Conservation (phyloP, 1,284 basidiomycete genomes). For the Chalciporus sp. region DNA sequence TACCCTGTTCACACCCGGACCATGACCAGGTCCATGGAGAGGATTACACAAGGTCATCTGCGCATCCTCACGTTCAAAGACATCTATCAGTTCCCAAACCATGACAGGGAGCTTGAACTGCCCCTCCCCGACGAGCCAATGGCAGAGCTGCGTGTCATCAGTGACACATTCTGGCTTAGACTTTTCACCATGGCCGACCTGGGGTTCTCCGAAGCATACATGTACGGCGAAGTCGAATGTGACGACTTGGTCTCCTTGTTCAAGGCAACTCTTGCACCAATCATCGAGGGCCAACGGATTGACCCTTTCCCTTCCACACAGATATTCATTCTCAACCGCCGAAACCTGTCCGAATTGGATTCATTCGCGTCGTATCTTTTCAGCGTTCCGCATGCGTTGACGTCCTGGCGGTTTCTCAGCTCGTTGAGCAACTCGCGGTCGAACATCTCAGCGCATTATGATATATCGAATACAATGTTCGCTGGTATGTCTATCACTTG, state of each 20-base stretch:
- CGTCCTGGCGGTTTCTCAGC: slow-evolving; percentile 62
- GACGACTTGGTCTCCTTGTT: slow-evolving; percentile 66
- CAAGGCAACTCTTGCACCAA: slow-evolving; percentile 42
- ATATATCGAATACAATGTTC: slow-evolving; percentile 67
- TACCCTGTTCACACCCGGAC: not conserved
- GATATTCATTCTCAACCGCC: slow-evolving; percentile 70
- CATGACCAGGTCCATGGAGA: slow-evolving; percentile 46
- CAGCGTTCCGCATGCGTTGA: slow-evolving; percentile 58
- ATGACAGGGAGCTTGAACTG: slow-evolving; percentile 11
- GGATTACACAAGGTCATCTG: slow-evolving; percentile 51
- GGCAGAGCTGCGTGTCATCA: slow-evolving; percentile 59
- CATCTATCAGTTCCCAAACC: slow-evolving; percentile 49
- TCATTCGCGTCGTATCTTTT: slow-evolving; percentile 54
- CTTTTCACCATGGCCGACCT: slow-evolving; percentile 65
- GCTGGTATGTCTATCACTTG: slow-evolving; percentile 37
- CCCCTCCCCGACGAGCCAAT: slow-evolving; percentile 26
- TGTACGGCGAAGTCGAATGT: slow-evolving; percentile 72
- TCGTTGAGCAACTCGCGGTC: slow-evolving; percentile 62
- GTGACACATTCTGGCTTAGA: slow-evolving; percentile 70
- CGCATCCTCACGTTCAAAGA: slow-evolving; percentile 45
- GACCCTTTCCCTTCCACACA: slow-evolving; percentile 24
- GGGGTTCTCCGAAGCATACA: slow-evolving; percentile 75
- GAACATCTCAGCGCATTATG: slow-evolving; percentile 79
- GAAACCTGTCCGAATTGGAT: slow-evolving; percentile 49
- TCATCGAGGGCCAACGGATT: not conserved